Percentiles rank a stretch among this genome's conserved stretches.
Conservation (phyloP, 305 asterid species). For the Ilex paraguariensis region DNA sequence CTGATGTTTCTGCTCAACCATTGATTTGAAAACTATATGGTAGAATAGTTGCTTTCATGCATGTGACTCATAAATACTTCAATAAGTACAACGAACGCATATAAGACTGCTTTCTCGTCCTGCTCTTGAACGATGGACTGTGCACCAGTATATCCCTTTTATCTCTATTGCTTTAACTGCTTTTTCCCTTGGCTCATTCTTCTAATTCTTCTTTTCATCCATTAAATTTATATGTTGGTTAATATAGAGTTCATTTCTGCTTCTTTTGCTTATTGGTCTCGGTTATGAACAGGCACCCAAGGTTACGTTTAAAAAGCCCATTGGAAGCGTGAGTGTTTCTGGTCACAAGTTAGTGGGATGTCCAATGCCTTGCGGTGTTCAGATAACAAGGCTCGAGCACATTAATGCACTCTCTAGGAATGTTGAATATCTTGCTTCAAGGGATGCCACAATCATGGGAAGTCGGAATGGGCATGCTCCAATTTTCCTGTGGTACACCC, state of each 20-base stretch:
- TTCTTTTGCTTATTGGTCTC: conserved; percentile 1
- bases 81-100: too few species aligned
- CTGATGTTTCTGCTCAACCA: too few species aligned
- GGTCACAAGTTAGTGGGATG: conserved; percentile 13
- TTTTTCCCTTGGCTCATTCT: too few species aligned
- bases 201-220: too few species aligned
- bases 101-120: too few species aligned
- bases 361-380: conserved; percentile 17
- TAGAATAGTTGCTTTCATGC: too few species aligned
- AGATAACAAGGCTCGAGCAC: conserved; percentile 12
- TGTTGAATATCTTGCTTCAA: conserved; percentile 17
- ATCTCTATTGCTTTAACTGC: too few species aligned
- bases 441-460: conserved; percentile 17
- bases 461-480: conserved; percentile 9
- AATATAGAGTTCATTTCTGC: not conserved
- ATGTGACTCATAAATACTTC: too few species aligned
- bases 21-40: too few species aligned
- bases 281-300: not conserved
- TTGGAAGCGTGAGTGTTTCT: conserved; percentile 14
- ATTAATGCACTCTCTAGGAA: conserved; percentile 10
- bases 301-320: conserved; percentile 11
- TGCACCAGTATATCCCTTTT: too few species aligned
- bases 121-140: too few species aligned
- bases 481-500: conserved; percentile 5
- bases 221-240: too few species aligned